These are phyloP conservation scores for Pyrus hybrid DNA, from an alignment of 331 rosid genomes.

Conservation along the genomic window DNA sequence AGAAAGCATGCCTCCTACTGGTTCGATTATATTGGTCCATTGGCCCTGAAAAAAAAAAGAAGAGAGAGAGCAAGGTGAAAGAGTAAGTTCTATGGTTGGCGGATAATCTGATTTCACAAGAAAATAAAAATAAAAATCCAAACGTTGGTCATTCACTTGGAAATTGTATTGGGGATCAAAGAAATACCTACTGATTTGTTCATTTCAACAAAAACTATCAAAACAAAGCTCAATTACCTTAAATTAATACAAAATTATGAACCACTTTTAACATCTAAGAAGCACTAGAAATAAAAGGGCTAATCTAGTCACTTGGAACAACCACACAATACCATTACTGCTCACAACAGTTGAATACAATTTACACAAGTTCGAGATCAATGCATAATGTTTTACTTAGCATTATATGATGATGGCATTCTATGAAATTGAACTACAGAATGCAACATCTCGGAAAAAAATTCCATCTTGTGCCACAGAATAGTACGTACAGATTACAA, in stretches of 20 bases:
- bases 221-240: background rate
- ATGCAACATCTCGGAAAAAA: no score
- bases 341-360: background rate
- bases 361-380: background rate
- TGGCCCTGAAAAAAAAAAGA: slow-evolving; percentile 78
- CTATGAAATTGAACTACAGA: no score
- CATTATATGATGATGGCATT: no score
- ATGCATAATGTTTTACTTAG: background rate
- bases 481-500: no score
- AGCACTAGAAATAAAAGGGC: background rate
- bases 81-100: background rate
- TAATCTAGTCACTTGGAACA: background rate
- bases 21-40: slow-evolving; percentile 87
- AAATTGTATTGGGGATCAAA: slow-evolving; percentile 95
- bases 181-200: slow-evolving; percentile 84
- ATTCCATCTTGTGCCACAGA: no score
- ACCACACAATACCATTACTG: background rate
- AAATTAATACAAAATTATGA: background rate
- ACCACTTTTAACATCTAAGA: background rate
- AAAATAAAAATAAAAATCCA: background rate
- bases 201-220: slow-evolving; percentile 7
- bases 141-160: slow-evolving; percentile 71
- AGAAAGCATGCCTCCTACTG: slow-evolving; percentile 89
- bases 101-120: background rate
- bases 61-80: background rate